Evolutionary conservation across 306 rosid genomes (phyloP), one percentile per base, ranked within the genome.

Genomic region (Senna tora): DNA sequence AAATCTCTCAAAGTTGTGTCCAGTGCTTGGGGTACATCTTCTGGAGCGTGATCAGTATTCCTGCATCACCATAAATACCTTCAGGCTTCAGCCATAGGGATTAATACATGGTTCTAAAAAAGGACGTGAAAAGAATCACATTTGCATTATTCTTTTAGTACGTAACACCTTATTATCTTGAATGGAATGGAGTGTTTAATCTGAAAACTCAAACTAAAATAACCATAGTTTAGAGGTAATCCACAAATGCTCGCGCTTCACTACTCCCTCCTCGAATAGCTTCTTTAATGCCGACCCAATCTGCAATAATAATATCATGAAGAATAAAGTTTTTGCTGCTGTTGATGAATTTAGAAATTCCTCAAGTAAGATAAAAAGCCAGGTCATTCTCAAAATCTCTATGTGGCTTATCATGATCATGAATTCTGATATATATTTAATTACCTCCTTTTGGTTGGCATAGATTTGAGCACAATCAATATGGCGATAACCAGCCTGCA

Each of bases 171-270:
- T 47, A 59, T 62, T 47, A 59, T 54, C 63, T 17, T 47, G 15
- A 41, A 63, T 25, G n/a, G 5, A n/a, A 45, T 32, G 17, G 43
- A 13, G 7, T 9, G 42, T 46, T 30, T 45, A 30, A 25, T 43
- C 30, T 50, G 46, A 39, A 68, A 75, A 38, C 53, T 33, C 65
- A 10, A 79, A 71, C 85, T 58, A 84, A 79, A 71, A 84, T 58
- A 84, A 88, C 98, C 97, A 87, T 47, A 88, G 88, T 87, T 84
- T 92, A 5, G 98, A 93, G 47, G 98, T 90, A 81, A 90, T 88
- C 92, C 93, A 93, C 80, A 90, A 79, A 76, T 90, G 93, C 81
- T 88, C 97, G 0, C 96, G 92, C 81, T 89, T 93, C 67, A 90
- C 88, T 30, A 84, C 84, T 11, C 90, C 93, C 36, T 86, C 96